These are phyloP conservation scores for Aspergillus alliaceus DNA, from an alignment of 2,329 filamentous ascomycete genomes.

Conservation along the genomic window DNA sequence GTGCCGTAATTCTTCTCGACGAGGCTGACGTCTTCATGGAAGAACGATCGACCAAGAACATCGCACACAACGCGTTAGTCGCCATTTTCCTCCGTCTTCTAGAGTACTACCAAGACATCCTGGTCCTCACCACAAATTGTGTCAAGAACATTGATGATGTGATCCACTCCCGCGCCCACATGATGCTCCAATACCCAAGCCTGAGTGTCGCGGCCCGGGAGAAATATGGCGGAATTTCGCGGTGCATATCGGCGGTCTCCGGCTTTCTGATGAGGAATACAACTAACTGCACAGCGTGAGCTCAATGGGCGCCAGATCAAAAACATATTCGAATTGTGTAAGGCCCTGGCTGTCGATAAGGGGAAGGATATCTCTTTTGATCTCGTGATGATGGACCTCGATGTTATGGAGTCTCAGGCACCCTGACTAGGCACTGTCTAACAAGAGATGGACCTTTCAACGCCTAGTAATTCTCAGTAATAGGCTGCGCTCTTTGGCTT, in stretches of 20 bases:
- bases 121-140: constrained; percentile 1
- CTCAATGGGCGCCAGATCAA: background rate
- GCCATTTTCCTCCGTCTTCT: background rate
- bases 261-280: background rate
- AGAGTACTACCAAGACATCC: constrained; percentile 3
- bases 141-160: background rate
- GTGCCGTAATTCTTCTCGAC: constrained; percentile 12
- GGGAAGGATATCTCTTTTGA: background rate
- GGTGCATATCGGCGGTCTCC: background rate
- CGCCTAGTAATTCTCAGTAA: background rate
- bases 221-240: background rate
- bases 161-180: background rate
- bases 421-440: background rate
- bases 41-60: background rate
- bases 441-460: background rate
- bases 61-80: background rate
- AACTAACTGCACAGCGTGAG: background rate
- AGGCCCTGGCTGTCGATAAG: background rate
- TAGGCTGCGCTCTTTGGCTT: background rate
- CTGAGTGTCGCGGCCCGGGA: background rate
- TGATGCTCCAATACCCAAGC: background rate
- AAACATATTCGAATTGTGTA: background rate
- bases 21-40: constrained; percentile 14
- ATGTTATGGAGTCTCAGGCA: background rate
- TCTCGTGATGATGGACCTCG: background rate